These are phyloP conservation scores for Myxozyma lipomycoides DNA, from an alignment of 805 yeast species.

Conservation along the genomic window DNA sequence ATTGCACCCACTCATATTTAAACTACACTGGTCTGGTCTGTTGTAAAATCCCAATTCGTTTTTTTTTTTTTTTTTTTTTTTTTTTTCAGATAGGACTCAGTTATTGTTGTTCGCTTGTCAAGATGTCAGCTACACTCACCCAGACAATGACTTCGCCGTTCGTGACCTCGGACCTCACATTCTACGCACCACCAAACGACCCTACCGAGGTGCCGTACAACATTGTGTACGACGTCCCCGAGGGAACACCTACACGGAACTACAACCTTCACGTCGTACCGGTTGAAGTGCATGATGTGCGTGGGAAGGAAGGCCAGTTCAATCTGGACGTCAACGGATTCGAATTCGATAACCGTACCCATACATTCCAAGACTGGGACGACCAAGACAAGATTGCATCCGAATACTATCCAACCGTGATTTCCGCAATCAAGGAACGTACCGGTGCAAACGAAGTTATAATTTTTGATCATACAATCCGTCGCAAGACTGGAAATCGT, in stretches of 20 bases:
- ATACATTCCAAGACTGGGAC: slow-evolving; percentile 15
- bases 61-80: no score
- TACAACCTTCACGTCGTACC: background rate
- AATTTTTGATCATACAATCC: slow-evolving; percentile 30
- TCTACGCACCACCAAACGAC: slow-evolving; percentile 21
- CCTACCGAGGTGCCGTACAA: slow-evolving; percentile 24
- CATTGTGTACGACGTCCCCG: slow-evolving; percentile 34
- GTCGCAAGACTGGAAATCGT: slow-evolving; percentile 24
- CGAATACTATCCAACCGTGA: slow-evolving; percentile 29
- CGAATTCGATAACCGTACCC: slow-evolving; percentile 17
- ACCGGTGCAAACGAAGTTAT: slow-evolving; percentile 29
- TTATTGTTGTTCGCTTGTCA: no score
- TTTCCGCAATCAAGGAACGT: slow-evolving; percentile 21
- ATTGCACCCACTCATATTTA: no score
- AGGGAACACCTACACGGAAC: slow-evolving; percentile 25
- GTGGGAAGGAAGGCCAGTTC: slow-evolving; percentile 20
- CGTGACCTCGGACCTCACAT: slow-evolving; percentile 11
- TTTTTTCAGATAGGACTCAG: no score
- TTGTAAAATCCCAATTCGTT: no score
- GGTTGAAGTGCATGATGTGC: slow-evolving; percentile 12
- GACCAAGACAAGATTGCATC: slow-evolving; percentile 24
- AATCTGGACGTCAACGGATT: slow-evolving; percentile 25
- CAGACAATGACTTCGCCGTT: slow-evolving; percentile 12
- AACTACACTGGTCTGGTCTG: no score
- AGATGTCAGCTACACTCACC: slow-evolving; percentile 16